Evolutionary conservation across 2,329 filamentous ascomycete species (phyloP).

Genomic region (Ambrosiella xylebori): DNA sequence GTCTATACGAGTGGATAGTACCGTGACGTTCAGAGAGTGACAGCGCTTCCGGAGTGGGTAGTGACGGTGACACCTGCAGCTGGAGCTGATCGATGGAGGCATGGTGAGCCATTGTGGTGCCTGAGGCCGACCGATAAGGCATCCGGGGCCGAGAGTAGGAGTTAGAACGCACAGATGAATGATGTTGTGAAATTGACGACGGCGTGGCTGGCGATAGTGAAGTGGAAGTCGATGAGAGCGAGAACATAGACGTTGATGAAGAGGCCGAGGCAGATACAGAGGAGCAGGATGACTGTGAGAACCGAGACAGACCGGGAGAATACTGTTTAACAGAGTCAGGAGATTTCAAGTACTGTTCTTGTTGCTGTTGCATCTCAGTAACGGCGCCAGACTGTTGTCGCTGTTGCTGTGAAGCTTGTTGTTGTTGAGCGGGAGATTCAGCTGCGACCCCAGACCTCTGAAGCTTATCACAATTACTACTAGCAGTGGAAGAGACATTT

Average conservation of each 20-base stretch:
- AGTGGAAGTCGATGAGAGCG: not conserved
- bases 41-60: slow-evolving; percentile 7
- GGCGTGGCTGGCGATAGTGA: not conserved
- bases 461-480: not conserved
- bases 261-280: not conserved
- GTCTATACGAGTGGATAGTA: slow-evolving; percentile 5
- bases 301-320: not conserved
- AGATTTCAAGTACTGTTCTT: not conserved
- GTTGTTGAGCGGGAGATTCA: not conserved
- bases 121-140: slow-evolving; percentile 2
- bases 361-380: not conserved
- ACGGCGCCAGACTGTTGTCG: not conserved
- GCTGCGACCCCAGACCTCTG: not conserved
- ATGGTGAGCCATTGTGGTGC: not conserved
- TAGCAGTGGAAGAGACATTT: not conserved
- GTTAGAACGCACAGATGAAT: not conserved
- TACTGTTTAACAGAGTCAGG: not conserved
- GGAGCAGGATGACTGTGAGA: not conserved
- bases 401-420: not conserved
- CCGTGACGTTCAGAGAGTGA: slow-evolving; percentile 3
- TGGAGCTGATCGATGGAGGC: not conserved
- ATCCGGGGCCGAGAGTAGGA: slow-evolving; percentile 4
- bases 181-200: not conserved
- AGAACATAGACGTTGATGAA: not conserved
- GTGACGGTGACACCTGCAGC: not conserved